Base-by-base conservation (phyloP, 768 basidiomycete species). In the Mycena galericulata region DNA sequence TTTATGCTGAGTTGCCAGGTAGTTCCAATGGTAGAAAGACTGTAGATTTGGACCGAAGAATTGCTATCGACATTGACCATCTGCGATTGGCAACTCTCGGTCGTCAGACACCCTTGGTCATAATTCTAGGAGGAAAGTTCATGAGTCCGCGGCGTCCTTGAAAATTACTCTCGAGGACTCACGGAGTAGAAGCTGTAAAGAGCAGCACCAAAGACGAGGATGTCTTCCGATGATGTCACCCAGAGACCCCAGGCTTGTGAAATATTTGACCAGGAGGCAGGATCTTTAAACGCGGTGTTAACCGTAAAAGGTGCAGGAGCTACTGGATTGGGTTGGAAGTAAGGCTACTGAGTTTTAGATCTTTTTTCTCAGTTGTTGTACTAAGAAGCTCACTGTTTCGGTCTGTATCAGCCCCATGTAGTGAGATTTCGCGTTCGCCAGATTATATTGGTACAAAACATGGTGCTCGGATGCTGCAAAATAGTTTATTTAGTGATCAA, bases 351-450 rank as follows among this genome's bases (percentile, higher is more conserved):
- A 61, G 57, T 20, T 68, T 32, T 68, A 34, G 34, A n/a, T 50
- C 18, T 43, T 5, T 29, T 47, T 34, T 26, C 3, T 20, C 4
- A 36, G 22, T 41, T n/a, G 36, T 47, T 36, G 32, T 3, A 43
- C 24, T 46, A 56, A 63, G 38, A 64, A 29, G 49, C 88, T 55
- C 62, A 92, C 91, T 22, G 86, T 88, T 77, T 94, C 92, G 0
- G 92, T 93, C 75, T 94, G 92, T 32, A 89, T 89, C 54, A 92
- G 78, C 7, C 91, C 92, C 78, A 92, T 84, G 74, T 87, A 93
- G 75, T 93, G 91, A 72, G 89, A 85, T 69, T 81, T 77, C 2
- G 92, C 91, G 53, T 84, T 84, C 32, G 83, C 87, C 34, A 94
- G 74, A 70, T 82, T 88, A 76, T 92, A 93, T 73, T 93, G 90